Evolutionary conservation across 345 rosid genomes (phyloP), one percentile per base, ranked within the genome.

Genomic region (Salix purpurea): DNA sequence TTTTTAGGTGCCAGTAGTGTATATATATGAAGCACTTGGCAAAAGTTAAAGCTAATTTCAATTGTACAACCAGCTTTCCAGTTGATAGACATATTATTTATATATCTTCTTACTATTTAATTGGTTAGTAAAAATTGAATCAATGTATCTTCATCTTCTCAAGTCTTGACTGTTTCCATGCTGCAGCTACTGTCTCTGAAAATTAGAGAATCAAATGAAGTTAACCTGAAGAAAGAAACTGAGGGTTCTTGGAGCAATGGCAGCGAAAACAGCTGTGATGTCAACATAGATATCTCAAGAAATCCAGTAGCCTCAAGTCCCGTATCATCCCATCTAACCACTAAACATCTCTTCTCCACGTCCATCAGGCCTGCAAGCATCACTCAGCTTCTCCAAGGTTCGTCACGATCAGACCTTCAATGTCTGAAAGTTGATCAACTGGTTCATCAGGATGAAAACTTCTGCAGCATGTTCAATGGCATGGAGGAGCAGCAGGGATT

Each of bases 231-330:
- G 87, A 88, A 86, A 86, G 94, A 92, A 79, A 80, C 82, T 16
- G 79, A 90, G 54, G 88, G 81, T 76, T 90, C 95, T 58, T 86
- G 93, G 93, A 92, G 91, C 90, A 88, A 89, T 78, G 97, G 84
- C 48, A 90, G 92, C 65, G 89, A 86, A 6, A 89, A 81, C 84
- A 84, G 84, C 74, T 86, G 85, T 52, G 97, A 90, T 65, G 80
- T 83, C 32, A 90, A 89, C 76, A 69, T 85, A 26, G 89, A 87
- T 69, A 74, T 83, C 23, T 83, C 90, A 79, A 89, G 88, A 81
- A 82, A 76, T 70, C 70, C 84, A 79, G 85, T 76, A 28, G 82
- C 77, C 66, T 84, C 81, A 74, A 87, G 85, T 42, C 86, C 89
- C 37, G 79, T 72, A 16, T 77, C 86, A 24, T 83, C 85, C 19